Conservation (phyloP, 2,329 filamentous ascomycete genomes). For the Saccharata proteae region DNA sequence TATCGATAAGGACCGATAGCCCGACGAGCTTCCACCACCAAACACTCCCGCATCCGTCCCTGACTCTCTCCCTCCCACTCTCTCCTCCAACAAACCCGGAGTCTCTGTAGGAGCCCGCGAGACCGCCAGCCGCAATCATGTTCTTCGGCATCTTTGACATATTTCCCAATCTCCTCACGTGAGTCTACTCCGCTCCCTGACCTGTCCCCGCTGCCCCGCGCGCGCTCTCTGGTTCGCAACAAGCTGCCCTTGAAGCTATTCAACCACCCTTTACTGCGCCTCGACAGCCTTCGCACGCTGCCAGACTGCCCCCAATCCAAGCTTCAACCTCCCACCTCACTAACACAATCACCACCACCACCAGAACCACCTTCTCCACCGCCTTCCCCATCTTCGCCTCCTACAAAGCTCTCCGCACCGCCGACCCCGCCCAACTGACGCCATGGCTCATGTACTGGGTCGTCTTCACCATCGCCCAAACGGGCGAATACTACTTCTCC, state of each 20-base stretch:
- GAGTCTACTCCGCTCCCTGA: slow-evolving; percentile 1
- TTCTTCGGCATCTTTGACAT: slow-evolving; percentile 9
- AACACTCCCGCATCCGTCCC: too few relatives aligned
- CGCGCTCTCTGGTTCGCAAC: too few relatives aligned
- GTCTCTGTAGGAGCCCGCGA: too few relatives aligned
- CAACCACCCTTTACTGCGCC: too few relatives aligned
- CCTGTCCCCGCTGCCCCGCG: background rate
- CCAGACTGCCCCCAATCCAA: slow-evolving; percentile 1
- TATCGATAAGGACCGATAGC: too few relatives aligned
- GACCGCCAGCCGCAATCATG: slow-evolving; percentile 3
- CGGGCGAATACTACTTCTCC: slow-evolving; percentile 76
- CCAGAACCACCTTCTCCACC: slow-evolving; percentile 73
- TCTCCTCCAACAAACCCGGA: background rate
- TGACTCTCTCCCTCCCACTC: background rate
- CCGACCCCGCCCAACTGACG: slow-evolving; percentile 75
- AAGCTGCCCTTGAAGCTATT: too few relatives aligned
- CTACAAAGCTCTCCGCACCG: slow-evolving; percentile 92
- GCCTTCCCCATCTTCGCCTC: slow-evolving; percentile 94
- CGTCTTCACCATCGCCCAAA: slow-evolving; percentile 67
- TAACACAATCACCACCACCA: too few relatives aligned
- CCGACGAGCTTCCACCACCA: too few relatives aligned
- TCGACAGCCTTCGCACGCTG: slow-evolving; percentile 1
- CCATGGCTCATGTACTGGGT: slow-evolving; percentile 99
- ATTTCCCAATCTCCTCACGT: slow-evolving; percentile 8
- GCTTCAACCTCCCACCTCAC: slow-evolving; percentile 1